A percentile compares a stretch with the other conserved stretches of the same genome.
Evolutionary conservation across 225 moss, liverwort and hornwort species (phyloP).

Genomic region (Polytrichum commune): DNA sequence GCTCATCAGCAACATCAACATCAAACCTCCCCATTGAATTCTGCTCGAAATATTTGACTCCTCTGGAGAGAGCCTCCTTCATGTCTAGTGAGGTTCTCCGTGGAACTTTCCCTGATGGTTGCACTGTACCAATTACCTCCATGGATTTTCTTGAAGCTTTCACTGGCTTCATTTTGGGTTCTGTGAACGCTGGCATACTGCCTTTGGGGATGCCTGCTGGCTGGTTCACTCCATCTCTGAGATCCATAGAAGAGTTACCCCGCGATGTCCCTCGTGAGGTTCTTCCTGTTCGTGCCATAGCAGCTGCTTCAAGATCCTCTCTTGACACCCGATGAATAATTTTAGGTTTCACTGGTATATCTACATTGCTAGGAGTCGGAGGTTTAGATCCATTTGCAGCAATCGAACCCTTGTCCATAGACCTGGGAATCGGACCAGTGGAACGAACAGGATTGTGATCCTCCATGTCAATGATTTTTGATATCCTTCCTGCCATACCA

Average conservation of each 20-base stretch:
- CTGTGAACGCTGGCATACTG: slow-evolving; percentile 7
- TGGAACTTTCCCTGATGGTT: slow-evolving; percentile 14
- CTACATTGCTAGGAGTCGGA: slow-evolving; percentile 12
- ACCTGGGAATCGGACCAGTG: slow-evolving; percentile 31
- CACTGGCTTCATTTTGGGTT: slow-evolving; percentile 8
- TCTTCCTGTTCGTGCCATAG: slow-evolving; percentile 17
- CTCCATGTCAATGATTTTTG: slow-evolving; percentile 46
- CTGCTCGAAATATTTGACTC: slow-evolving; percentile 21
- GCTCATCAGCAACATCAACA: slow-evolving; percentile 19
- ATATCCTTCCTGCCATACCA: slow-evolving; percentile 43
- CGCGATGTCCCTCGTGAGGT: slow-evolving; percentile 15
- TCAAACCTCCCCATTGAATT: slow-evolving; percentile 17
- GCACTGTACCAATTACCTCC: slow-evolving; percentile 15
- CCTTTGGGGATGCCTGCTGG: slow-evolving; percentile 4
- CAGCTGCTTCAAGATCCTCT: slow-evolving; percentile 24
- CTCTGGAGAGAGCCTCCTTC: slow-evolving; percentile 26
- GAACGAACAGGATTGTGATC: slow-evolving; percentile 27
- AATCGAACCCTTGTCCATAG: slow-evolving; percentile 17
- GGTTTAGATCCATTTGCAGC: slow-evolving; percentile 14
- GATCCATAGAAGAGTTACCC: slow-evolving; percentile 11
- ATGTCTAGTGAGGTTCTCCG: slow-evolving; percentile 22
- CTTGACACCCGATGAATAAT: slow-evolving; percentile 7
- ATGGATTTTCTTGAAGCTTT: slow-evolving; percentile 8
- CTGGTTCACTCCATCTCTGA: slow-evolving; percentile 15
- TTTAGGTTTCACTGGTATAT: slow-evolving; percentile 6